Base-by-base conservation (phyloP, 208 protist species). In the Crithidia acanthocephali region DNA sequence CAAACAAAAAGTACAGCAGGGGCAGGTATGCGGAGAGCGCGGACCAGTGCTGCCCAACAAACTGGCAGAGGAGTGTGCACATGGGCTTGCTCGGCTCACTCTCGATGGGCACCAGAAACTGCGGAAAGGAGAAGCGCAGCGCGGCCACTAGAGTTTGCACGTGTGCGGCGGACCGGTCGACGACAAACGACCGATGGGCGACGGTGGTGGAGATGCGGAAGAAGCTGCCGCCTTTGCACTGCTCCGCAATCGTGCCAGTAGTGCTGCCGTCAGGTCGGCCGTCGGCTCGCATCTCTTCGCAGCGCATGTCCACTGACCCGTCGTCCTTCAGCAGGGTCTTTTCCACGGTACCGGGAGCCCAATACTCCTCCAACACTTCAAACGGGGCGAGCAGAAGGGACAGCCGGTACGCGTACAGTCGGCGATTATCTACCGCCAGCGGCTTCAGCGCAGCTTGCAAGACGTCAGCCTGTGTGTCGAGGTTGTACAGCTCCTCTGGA, bases 1-100 rank as follows among this genome's bases (percentile, higher is more conserved):
- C 74, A 27, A 74, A 80, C 20, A 74, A 47, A 58, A 80, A 80
- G 61, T 74, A 80, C 42, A 80, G 45, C 55, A 75, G 45, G 16
- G 74, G 74, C 51, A 80, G 33, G 50, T 71, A 80, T 11, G 68
- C 45, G 0, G 55, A 65, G 2, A 80, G 50, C 44, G 37, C 45
- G 16, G 68, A 53, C 69, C 66, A 71, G 30, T 80, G 74, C 15
- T 56, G 28, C n/a, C 30, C 25, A 13, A 80, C 60, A 44, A 80
- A 73, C 42, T 72, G 11, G 23, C 58, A 68, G 10, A 80, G 74
- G 0, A 73, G 56, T 16, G 15, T 47, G 51, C 67, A 72, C 28
- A 63, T 45, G 20, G 47, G 13, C 16, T 48, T 18, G 13, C 44
- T 63, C 27, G 37, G 11, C 48, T 71, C 52, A 22, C 13, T 37